Conservation (phyloP, 352 stramenopile species). For the Bremia lactucae region DNA sequence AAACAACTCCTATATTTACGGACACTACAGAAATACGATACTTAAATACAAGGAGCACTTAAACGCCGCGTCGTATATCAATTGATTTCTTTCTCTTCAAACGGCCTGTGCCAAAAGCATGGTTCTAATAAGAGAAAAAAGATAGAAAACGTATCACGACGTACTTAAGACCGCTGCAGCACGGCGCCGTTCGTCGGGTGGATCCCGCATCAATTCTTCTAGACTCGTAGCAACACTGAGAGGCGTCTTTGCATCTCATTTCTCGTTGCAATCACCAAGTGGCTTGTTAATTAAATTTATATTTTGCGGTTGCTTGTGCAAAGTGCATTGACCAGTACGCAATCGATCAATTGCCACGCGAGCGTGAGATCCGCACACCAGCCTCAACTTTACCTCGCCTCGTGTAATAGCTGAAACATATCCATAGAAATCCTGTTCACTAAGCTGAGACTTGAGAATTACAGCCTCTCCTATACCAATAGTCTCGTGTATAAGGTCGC, state of each 20-base stretch:
- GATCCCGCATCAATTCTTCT: slow-evolving; percentile 17
- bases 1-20: no score
- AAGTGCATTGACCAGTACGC: slow-evolving; percentile 26
- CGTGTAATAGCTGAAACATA: slow-evolving; percentile 29
- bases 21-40: no score
- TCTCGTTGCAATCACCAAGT: slow-evolving; percentile 2
- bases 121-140: neutral
- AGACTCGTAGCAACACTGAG: slow-evolving; percentile 4
- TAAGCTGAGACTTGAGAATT: slow-evolving; percentile 34
- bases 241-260: neutral
- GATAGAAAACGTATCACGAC: neutral
- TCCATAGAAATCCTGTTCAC: slow-evolving; percentile 54
- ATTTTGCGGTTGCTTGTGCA: slow-evolving; percentile 19
- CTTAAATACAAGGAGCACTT: slow-evolving; percentile 3
- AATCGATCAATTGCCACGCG: slow-evolving; percentile 25
- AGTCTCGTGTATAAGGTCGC: slow-evolving; percentile 3
- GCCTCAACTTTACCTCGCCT: slow-evolving; percentile 28
- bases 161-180: slow-evolving; percentile 19
- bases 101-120: slow-evolving; percentile 9
- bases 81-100: slow-evolving; percentile 33
- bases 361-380: slow-evolving; percentile 39
- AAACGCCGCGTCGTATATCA: slow-evolving; percentile 35
- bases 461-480: slow-evolving; percentile 46
- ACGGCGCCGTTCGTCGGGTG: slow-evolving; percentile 20
- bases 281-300: neutral